Evolutionary conservation across 2,329 filamentous ascomycete genomes (phyloP).

Genomic region (Blastomyces parvus): DNA sequence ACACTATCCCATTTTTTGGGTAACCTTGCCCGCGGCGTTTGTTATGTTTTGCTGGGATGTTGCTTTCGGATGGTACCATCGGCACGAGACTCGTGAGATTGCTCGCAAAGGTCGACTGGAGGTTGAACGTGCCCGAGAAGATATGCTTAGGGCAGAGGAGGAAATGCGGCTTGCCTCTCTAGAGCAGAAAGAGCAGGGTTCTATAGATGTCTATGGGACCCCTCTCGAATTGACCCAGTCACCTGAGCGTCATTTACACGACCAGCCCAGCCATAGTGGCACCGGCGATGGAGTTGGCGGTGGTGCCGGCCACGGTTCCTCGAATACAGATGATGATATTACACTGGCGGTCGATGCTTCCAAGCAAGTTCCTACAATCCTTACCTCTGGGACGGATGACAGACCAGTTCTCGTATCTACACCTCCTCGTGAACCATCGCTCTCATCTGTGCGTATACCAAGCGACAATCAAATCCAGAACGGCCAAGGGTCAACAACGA

Average conservation of each 20-base stretch:
- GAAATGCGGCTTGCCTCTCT: slow-evolving; percentile 10
- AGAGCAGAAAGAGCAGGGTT: slow-evolving; percentile 14
- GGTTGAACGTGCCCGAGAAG: slow-evolving; percentile 37
- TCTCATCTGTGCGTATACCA: slow-evolving; percentile 14
- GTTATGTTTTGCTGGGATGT: slow-evolving; percentile 63
- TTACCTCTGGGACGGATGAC: slow-evolving; percentile 9
- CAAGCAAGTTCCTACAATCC: not conserved
- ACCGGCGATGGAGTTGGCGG: not conserved
- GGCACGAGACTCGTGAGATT: slow-evolving; percentile 54
- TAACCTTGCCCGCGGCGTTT: slow-evolving; percentile 59
- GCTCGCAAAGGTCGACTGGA: slow-evolving; percentile 48
- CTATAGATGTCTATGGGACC: slow-evolving; percentile 11
- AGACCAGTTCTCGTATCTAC: not conserved
- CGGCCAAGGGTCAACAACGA: slow-evolving; percentile 11
- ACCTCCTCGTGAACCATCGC: slow-evolving; percentile 12
- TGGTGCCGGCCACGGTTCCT: not conserved
- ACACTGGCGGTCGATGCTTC: slow-evolving; percentile 7
- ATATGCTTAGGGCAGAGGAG: slow-evolving; percentile 29
- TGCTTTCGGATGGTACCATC: slow-evolving; percentile 52
- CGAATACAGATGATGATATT: slow-evolving; percentile 13
- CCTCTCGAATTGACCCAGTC: slow-evolving; percentile 4
- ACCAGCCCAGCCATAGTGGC: slow-evolving; percentile 3
- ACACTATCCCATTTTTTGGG: slow-evolving; percentile 54
- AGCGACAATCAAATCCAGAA: slow-evolving; percentile 11
- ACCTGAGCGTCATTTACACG: slow-evolving; percentile 11